phyloP scores from a whole-genome alignment of 176 grass and related monocot genomes.

The Microstegium vimineum region DNA sequence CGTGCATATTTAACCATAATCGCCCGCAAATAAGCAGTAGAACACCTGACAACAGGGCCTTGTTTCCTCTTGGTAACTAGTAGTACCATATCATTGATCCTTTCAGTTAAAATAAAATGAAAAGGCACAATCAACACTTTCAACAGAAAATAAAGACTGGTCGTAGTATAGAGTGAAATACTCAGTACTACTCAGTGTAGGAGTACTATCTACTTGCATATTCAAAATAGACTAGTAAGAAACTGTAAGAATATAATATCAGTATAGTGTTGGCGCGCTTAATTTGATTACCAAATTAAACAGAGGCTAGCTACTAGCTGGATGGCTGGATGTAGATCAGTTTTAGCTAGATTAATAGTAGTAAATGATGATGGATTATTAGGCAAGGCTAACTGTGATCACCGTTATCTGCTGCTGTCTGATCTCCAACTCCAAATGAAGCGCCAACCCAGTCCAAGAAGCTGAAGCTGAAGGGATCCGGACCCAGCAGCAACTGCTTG shows the following conservation, averaged over 20 bases:
- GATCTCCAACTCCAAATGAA: background rate
- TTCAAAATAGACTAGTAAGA: background rate
- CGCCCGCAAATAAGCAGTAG: background rate
- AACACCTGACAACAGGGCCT: background rate
- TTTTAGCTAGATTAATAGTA: background rate
- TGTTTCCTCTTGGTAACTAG: background rate
- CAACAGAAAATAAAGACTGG: background rate
- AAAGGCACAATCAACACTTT: background rate
- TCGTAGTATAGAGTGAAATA: background rate
- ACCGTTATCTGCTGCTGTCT: background rate
- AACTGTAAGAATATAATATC: background rate
- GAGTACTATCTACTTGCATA: background rate
- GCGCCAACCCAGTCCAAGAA: slow-evolving; percentile 43
- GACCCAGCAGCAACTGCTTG: slow-evolving; percentile 20
- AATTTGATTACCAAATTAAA: background rate
- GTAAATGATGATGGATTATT: background rate
- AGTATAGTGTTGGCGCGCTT: background rate
- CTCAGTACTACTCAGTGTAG: too few species aligned
- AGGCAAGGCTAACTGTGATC: background rate
- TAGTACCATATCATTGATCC: background rate
- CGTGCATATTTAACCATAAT: background rate
- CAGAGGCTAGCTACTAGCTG: too few species aligned
- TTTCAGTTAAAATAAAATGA: background rate
- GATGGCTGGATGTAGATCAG: background rate
- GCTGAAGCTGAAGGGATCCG: slow-evolving; percentile 55